Percentiles rank a stretch among this genome's conserved stretches.
Conservation (phyloP, 1,284 basidiomycete species). For the Cerrena zonata region DNA sequence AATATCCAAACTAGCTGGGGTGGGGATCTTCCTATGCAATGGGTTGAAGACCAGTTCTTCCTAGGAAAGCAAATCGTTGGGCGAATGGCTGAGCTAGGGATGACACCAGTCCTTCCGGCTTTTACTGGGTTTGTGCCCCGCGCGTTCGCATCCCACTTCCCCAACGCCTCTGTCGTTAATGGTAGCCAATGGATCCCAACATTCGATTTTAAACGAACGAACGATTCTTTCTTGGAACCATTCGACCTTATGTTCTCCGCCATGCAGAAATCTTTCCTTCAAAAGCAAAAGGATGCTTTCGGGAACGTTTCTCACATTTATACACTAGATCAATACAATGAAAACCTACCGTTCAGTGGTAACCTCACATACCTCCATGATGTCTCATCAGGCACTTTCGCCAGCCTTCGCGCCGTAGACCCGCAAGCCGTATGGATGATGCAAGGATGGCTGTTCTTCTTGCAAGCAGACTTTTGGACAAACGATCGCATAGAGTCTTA, state of each 20-base stretch:
- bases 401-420: slow-evolving; percentile 34
- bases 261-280: slow-evolving; percentile 37
- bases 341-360: slow-evolving; percentile 35
- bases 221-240: slow-evolving; percentile 38
- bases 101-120: slow-evolving; percentile 40
- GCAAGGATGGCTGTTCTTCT: slow-evolving; percentile 43
- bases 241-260: slow-evolving; percentile 34
- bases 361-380: slow-evolving; percentile 32
- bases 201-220: slow-evolving; percentile 30
- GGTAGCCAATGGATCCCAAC: slow-evolving; percentile 32
- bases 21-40: slow-evolving; percentile 30
- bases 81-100: slow-evolving; percentile 41
- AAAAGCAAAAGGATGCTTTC: slow-evolving; percentile 36
- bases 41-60: slow-evolving; percentile 36
- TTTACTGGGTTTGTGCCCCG: slow-evolving; percentile 41
- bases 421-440: slow-evolving; percentile 39
- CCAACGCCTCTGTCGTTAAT: slow-evolving; percentile 33
- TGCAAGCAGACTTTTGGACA: slow-evolving; percentile 34
- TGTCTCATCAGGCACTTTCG: slow-evolving; percentile 31
- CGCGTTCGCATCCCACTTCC: slow-evolving; percentile 28
- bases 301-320: slow-evolving; percentile 39
- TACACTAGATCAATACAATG: slow-evolving; percentile 43
- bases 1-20: slow-evolving; percentile 41
- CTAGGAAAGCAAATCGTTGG: slow-evolving; percentile 34
- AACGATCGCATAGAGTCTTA: slow-evolving; percentile 34